A percentile compares a stretch with the other conserved stretches of the same genome.
These are phyloP conservation scores for Penicilliopsis zonata DNA, from an alignment of 495 filamentous ascomycete species.

Conservation along the genomic window DNA sequence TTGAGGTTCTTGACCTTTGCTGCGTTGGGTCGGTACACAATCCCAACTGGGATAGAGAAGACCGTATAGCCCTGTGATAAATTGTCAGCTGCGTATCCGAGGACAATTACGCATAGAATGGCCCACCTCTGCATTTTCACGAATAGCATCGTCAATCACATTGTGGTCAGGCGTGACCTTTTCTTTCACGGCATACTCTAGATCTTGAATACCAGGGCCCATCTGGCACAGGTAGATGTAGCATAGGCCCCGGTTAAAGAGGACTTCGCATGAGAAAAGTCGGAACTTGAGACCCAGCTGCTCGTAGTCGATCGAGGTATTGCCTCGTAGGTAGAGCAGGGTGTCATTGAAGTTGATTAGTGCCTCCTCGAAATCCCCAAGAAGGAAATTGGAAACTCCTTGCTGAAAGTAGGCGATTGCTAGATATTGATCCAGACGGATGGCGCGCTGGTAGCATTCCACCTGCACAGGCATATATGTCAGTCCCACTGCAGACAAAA, in stretches of 20 bases:
- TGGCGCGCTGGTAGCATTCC: slow-evolving; percentile 84
- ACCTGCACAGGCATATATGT: slow-evolving; percentile 44
- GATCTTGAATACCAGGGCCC: slow-evolving; percentile 79
- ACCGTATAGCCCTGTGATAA: slow-evolving; percentile 80
- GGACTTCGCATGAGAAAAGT: slow-evolving; percentile 90
- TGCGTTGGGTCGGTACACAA: slow-evolving; percentile 89
- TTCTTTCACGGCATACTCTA: slow-evolving; percentile 88
- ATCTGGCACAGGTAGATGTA: slow-evolving; percentile 95
- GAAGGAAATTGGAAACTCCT: slow-evolving; percentile 94
- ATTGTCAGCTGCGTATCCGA: slow-evolving; percentile 4
- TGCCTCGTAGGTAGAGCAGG: slow-evolving; percentile 84
- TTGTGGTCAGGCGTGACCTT: slow-evolving; percentile 91
- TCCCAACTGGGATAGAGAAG: slow-evolving; percentile 94
- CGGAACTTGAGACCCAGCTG: slow-evolving; percentile 94
- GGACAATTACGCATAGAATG: not conserved
- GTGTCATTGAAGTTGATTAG: slow-evolving; percentile 99
- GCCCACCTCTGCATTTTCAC: slow-evolving; percentile 75
- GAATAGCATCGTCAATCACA: slow-evolving; percentile 95
- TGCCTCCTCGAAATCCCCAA: slow-evolving; percentile 95
- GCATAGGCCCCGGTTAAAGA: slow-evolving; percentile 96
- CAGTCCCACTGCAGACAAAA: not conserved
- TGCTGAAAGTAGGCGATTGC: slow-evolving; percentile 98
- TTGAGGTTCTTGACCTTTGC: slow-evolving; percentile 98
- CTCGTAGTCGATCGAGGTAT: slow-evolving; percentile 96
- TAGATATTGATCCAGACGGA: slow-evolving; percentile 83